phyloP scores from a whole-genome alignment of 1,139 yeast genomes.

The Nematodospora anomalae region DNA sequence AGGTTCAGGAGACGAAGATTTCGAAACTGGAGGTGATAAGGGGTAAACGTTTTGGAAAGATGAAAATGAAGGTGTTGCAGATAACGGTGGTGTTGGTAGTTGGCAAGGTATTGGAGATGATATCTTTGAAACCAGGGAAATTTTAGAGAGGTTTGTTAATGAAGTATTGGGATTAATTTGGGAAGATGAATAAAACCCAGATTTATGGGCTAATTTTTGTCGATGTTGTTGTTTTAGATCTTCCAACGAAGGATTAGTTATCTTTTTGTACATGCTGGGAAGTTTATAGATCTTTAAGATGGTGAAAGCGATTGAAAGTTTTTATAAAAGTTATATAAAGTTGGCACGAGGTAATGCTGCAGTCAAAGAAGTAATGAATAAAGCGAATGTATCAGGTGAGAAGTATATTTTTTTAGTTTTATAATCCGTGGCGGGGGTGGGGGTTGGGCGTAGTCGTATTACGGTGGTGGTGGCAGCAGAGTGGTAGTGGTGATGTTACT shows the following conservation, averaged over 20 bases:
- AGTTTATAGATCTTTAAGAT: no score
- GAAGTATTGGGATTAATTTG: constrained; percentile 30
- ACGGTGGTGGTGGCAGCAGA: constrained; percentile 1
- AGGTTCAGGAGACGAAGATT: constrained; percentile 32
- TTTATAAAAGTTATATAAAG: no score
- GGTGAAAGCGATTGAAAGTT: no score
- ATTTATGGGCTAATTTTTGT: not conserved
- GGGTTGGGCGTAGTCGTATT: not conserved
- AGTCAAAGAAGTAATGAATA: no score
- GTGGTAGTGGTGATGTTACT: no score
- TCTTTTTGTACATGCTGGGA: constrained; percentile 7
- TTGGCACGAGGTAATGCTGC: no score
- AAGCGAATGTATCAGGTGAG: no score
- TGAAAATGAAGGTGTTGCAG: constrained; percentile 12
- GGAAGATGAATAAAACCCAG: constrained; percentile 14
- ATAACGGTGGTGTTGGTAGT: constrained; percentile 14
- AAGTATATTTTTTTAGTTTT: no score
- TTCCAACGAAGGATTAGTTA: constrained; percentile 11
- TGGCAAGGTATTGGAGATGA: constrained; percentile 6
- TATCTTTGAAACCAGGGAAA: constrained; percentile 13
- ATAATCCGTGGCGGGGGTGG: no score
- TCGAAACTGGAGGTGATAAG: constrained; percentile 40
- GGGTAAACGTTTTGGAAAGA: constrained; percentile 19
- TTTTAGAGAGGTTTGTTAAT: constrained; percentile 27
- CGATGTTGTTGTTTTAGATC: constrained; percentile 6